phyloP scores from a whole-genome alignment of 441 rosid genomes.

The Hura crepitans region DNA sequence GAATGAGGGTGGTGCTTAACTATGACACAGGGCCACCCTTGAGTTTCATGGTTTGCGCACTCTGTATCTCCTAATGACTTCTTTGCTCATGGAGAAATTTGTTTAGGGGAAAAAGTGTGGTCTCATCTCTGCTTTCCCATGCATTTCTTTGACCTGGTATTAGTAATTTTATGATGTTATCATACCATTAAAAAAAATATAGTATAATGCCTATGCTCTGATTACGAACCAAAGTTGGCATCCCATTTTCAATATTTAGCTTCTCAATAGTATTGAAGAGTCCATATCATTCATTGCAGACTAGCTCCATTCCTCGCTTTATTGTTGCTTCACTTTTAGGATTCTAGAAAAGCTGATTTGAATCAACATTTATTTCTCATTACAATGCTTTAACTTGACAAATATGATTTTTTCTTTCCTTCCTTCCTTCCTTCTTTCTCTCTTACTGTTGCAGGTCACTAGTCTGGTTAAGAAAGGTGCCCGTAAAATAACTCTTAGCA shows the following conservation, averaged over 20 bases:
- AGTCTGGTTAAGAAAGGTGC: conserved; percentile 96
- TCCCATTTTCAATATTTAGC: not conserved
- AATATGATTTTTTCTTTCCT: conserved; percentile 17
- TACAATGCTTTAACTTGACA: not conserved
- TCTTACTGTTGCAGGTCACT: conserved; percentile 91
- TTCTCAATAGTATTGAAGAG: not conserved
- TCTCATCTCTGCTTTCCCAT: not conserved
- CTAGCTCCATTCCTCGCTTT: conserved; percentile 1
- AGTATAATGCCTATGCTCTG: not conserved
- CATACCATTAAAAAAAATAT: not conserved
- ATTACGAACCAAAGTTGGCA: not conserved
- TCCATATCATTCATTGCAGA: not conserved
- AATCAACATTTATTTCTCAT: not conserved
- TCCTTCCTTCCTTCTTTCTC: too few species aligned
- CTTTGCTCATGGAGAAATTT: not conserved
- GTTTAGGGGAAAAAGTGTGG: not conserved
- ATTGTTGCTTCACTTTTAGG: not conserved
- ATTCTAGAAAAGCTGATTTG: not conserved
- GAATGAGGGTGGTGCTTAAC: too few species aligned
- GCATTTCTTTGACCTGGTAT: not conserved
- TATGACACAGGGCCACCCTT: too few species aligned
- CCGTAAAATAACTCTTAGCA: conserved; percentile 88
- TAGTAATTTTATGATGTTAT: conserved; percentile 6
- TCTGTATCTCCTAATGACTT: not conserved
- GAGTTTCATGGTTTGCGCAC: not conserved